These are phyloP conservation scores for Epichloe amarillans DNA, from an alignment of 2,329 filamentous ascomycete genomes.

Conservation along the genomic window DNA sequence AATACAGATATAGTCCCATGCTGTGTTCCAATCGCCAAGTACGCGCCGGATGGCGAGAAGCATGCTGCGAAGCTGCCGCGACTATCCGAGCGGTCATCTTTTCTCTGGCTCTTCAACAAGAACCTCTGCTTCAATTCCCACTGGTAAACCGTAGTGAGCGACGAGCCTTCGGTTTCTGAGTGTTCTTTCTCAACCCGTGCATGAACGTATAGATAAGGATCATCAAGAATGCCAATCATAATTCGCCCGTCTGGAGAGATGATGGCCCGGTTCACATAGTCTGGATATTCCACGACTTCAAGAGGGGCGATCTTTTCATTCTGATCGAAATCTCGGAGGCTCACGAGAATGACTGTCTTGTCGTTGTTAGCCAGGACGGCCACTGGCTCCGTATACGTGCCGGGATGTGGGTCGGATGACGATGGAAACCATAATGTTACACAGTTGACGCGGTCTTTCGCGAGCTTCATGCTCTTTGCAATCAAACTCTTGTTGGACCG, in stretches of 20 bases:
- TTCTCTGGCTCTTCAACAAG: slow-evolving; percentile 43
- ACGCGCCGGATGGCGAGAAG: slow-evolving; percentile 58
- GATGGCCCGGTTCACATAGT: slow-evolving; percentile 87
- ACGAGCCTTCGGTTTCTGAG: slow-evolving; percentile 11
- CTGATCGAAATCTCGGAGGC: slow-evolving; percentile 46
- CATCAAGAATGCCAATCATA: slow-evolving; percentile 75
- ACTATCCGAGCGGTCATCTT: slow-evolving; percentile 39
- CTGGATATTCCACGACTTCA: slow-evolving; percentile 59
- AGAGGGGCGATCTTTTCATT: slow-evolving; percentile 40
- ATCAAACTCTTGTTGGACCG: slow-evolving; percentile 30
- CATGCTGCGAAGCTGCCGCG: slow-evolving; percentile 65
- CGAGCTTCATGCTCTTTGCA: slow-evolving; percentile 39
- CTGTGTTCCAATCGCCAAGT: slow-evolving; percentile 67
- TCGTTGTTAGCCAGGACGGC: slow-evolving; percentile 83
- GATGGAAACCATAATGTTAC: slow-evolving; percentile 50
- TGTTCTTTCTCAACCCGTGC: slow-evolving; percentile 31
- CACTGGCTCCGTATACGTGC: slow-evolving; percentile 39
- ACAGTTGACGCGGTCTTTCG: slow-evolving; percentile 51
- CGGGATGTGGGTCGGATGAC: slow-evolving; percentile 14
- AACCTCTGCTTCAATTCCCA: slow-evolving; percentile 41
- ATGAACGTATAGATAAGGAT: slow-evolving; percentile 77
- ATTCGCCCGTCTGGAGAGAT: slow-evolving; percentile 78
- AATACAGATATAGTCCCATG: slow-evolving; percentile 70
- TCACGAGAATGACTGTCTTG: slow-evolving; percentile 73
- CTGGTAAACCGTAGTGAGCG: slow-evolving; percentile 22